Evolutionary conservation across 1,139 yeast species (phyloP).

Genomic region (Wickerhamomyces sp.): DNA sequence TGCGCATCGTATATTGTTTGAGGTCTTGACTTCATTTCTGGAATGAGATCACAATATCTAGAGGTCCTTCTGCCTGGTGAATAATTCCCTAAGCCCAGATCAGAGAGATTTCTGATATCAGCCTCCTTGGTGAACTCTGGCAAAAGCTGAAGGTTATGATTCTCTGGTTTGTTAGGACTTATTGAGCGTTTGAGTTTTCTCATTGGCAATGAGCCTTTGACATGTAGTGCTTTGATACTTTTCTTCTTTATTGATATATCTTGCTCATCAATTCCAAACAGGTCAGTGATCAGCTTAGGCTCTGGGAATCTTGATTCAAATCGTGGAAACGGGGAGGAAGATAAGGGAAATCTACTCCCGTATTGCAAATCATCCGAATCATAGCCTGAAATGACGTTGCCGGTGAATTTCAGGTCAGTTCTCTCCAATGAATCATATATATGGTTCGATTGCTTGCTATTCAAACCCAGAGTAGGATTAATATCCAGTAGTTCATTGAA

Average conservation of each 20-base stretch:
- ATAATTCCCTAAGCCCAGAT: background rate
- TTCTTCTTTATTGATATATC: constrained; percentile 1
- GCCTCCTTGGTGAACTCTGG: too few species aligned
- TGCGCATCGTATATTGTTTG: background rate
- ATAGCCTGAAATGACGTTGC: background rate
- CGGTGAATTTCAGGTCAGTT: background rate
- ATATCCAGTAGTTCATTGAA: too few species aligned
- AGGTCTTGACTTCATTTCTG: background rate
- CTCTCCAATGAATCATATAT: background rate
- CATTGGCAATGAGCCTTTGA: background rate
- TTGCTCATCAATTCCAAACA: constrained; percentile 13
- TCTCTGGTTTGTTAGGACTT: background rate
- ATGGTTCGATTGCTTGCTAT: background rate
- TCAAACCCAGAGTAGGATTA: background rate
- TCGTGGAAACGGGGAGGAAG: constrained; percentile 12
- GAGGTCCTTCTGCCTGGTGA: background rate
- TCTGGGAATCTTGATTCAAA: constrained; percentile 18
- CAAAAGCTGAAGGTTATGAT: too few species aligned
- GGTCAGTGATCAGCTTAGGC: constrained; percentile 13
- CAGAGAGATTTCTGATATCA: background rate
- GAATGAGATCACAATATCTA: background rate
- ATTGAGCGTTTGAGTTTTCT: background rate
- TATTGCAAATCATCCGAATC: background rate
- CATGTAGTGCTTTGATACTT: background rate
- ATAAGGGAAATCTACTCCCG: constrained; percentile 1